Conservation (phyloP, 1,284 basidiomycete species). For the Termitomyces sp. region DNA sequence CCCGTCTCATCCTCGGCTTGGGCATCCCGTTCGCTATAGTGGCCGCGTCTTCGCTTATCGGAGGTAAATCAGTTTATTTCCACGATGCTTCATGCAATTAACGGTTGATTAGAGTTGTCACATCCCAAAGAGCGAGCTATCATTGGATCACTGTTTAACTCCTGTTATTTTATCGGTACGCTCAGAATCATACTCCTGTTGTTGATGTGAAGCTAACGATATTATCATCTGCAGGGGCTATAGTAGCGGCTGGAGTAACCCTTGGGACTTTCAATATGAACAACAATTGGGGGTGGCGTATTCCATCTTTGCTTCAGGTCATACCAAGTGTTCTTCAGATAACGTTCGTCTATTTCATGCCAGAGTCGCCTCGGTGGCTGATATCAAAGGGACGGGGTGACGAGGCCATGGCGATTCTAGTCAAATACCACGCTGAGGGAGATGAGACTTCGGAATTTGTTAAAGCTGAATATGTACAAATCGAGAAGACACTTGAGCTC, state of each 20-base stretch:
- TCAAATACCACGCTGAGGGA: conserved; percentile 49
- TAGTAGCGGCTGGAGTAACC: conserved; percentile 42
- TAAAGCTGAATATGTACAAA: conserved; percentile 50
- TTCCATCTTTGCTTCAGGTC: conserved; percentile 53
- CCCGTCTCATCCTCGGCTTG: conserved; percentile 41
- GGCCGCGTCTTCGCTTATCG: conserved; percentile 43
- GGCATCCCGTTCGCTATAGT: conserved; percentile 48
- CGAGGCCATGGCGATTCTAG: conserved; percentile 45
- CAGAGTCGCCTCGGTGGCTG: conserved; percentile 61
- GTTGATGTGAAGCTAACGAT: not conserved
- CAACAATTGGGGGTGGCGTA: conserved; percentile 51
- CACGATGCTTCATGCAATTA: not conserved
- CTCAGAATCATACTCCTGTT: no score
- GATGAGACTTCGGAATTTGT: conserved; percentile 44
- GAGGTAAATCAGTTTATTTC: conserved; percentile 25
- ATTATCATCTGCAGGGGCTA: conserved; percentile 29
- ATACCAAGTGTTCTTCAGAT: conserved; percentile 46
- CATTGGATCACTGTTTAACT: conserved; percentile 45
- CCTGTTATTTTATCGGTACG: conserved; percentile 41
- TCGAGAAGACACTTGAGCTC: conserved; percentile 46
- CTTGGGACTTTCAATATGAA: conserved; percentile 45
- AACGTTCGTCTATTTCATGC: conserved; percentile 43
- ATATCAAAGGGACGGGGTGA: conserved; percentile 45
- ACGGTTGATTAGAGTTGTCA: conserved; percentile 33
- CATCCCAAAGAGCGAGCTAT: conserved; percentile 47